These are phyloP conservation scores for Saitozyma podzolica DNA, from an alignment of 768 basidiomycete genomes.

Conservation along the genomic window DNA sequence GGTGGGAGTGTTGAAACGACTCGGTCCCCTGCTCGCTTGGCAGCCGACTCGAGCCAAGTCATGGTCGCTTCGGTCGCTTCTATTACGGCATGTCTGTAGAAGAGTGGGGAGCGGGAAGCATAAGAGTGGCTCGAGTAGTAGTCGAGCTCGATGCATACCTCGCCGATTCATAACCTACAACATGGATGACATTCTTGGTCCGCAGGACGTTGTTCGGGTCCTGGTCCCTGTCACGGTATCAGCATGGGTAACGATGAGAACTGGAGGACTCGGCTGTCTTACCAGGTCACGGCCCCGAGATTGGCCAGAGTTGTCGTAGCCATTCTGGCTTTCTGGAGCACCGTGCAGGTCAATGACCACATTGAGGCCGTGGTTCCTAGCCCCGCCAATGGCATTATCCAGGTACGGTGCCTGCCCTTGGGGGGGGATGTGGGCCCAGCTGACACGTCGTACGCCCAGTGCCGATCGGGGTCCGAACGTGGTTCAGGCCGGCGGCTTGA, in stretches of 20 bases:
- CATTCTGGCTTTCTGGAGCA: constrained; percentile 49
- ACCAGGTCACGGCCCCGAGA: constrained; percentile 42
- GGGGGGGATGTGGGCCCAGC: constrained; percentile 50
- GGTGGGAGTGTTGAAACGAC: too few relatives aligned
- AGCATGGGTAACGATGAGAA: background rate
- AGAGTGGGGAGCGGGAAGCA: too few relatives aligned
- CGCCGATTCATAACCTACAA: too few relatives aligned
- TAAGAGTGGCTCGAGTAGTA: too few relatives aligned
- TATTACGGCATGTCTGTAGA: too few relatives aligned
- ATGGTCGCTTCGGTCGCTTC: too few relatives aligned
- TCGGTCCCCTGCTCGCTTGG: too few relatives aligned
- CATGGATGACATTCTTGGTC: constrained; percentile 41
- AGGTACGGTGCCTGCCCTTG: constrained; percentile 49
- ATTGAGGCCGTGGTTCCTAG: constrained; percentile 45
- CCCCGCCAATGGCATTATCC: constrained; percentile 50
- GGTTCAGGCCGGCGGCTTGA: constrained; percentile 36
- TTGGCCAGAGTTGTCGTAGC: constrained; percentile 49
- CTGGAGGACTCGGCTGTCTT: background rate
- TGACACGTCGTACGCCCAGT: constrained; percentile 48
- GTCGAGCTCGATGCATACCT: too few relatives aligned
- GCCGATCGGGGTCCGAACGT: constrained; percentile 50
- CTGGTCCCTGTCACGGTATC: constrained; percentile 19
- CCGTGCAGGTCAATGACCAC: constrained; percentile 51
- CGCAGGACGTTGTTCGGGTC: constrained; percentile 39
- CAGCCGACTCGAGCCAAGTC: too few relatives aligned